These are phyloP conservation scores for Trametes sp. DNA, from an alignment of 1,284 basidiomycete genomes.

Conservation along the genomic window DNA sequence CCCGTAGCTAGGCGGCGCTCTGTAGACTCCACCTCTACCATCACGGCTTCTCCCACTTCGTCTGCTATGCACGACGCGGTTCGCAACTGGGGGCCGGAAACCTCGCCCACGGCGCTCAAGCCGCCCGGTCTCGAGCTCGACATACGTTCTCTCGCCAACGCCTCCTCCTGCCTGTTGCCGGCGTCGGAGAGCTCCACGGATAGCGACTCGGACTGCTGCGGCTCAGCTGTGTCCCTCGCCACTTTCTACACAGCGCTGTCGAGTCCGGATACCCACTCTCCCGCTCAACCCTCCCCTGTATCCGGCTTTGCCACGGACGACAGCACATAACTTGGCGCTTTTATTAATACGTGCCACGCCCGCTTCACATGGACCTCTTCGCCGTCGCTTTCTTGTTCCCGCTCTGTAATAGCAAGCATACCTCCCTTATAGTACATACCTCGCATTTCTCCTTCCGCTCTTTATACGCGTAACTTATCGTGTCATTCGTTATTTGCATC, in stretches of 20 bases:
- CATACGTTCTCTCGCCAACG: not conserved
- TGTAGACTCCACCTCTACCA: slow-evolving; percentile 28
- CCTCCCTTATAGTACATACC: slow-evolving; percentile 11
- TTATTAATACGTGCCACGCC: not conserved
- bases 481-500: not conserved
- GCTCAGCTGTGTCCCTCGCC: slow-evolving; percentile 13
- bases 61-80: slow-evolving; percentile 23
- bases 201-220: slow-evolving; percentile 9
- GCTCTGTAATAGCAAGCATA: slow-evolving; percentile 3
- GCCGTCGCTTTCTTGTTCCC: not conserved
- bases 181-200: not conserved
- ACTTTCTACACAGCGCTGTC: slow-evolving; percentile 16
- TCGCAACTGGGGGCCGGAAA: slow-evolving; percentile 6
- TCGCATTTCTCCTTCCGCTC: not conserved
- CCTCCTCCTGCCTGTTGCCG: not conserved
- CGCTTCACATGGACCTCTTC: not conserved
- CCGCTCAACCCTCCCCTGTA: not conserved
- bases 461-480: slow-evolving; percentile 15
- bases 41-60: slow-evolving; percentile 26
- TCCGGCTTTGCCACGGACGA: not conserved
- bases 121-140: slow-evolving; percentile 7
- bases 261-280: slow-evolving; percentile 1
- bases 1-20: slow-evolving; percentile 20
- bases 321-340: not conserved
- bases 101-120: not conserved